Base-by-base conservation (phyloP, 2,329 filamentous ascomycete species). In the Xylaria sp. region DNA sequence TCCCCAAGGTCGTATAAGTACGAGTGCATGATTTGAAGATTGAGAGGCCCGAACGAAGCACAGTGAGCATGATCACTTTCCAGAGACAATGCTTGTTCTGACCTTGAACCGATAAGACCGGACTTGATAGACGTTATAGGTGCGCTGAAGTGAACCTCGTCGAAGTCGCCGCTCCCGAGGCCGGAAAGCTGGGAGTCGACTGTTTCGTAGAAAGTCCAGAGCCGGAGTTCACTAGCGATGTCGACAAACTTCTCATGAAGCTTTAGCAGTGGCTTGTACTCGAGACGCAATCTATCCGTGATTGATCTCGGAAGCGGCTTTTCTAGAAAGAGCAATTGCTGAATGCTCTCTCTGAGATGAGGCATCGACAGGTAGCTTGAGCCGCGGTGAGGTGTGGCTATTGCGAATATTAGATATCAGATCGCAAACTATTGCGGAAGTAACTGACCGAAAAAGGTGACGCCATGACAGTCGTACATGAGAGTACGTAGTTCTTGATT, bases 181-280 rank as follows among this genome's bases (percentile, higher is more conserved):
- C 84, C 84, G 0, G 85, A 85, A 4, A 90, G 79, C 0, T 84
- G 82, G 0, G 88, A 89, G 74, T 90, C 88, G 7, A 87, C 83
- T 0, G 87, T 90, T 72, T 90, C 88, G 67, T 90, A 87, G 48
- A 90, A 86, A 0, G 87, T 88, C 87, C 88, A 90, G 12, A 90
- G 81, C 6, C 84, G 85, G 59, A 90, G 80, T 64, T 90, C 88
- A 42, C 85, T 85, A 0, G 87, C 84, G 4, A 88, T 82, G 3
- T 85, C 81, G 56, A 83, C 83, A 73, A 90, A 90, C 50, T 83
- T 81, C 2, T 88, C 85, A 19, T 89, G 85, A 55, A 83, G 80
- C 48, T 80, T 81, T 6, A 85, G 75, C 1, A 90, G 77, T 0
- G 81, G 75, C n/a, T 79, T 78, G 68, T 85, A 84, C 9, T 84